Conservation (phyloP, 2,329 filamentous ascomycete genomes). For the Diaporthe citriasiana region DNA sequence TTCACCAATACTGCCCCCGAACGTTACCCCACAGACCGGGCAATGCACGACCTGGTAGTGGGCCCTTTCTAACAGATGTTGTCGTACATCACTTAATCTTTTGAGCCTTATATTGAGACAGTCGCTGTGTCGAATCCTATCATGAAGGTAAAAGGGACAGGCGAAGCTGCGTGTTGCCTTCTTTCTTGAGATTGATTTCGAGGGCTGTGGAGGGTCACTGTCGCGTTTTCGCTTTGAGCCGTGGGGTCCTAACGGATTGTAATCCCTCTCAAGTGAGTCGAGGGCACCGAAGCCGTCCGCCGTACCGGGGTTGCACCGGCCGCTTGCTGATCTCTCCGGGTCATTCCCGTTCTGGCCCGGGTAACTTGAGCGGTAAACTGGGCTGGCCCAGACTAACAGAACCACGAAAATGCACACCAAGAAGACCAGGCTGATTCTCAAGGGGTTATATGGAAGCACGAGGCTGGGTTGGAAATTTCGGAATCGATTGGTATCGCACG, state of each 20-base stretch:
- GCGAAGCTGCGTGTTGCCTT: neutral
- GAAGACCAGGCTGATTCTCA: too few species aligned
- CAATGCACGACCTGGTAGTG: constrained; percentile 13
- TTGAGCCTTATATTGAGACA: neutral
- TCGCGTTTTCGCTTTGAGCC: neutral
- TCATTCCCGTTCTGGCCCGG: constrained; percentile 8
- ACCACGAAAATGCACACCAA: neutral
- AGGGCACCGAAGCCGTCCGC: neutral
- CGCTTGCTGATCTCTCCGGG: neutral
- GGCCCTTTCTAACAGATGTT: constrained; percentile 3
- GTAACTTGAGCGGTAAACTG: neutral
- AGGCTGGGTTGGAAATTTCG: too few species aligned
- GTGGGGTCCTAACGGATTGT: neutral
- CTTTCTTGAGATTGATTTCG: neutral
- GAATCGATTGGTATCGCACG: too few species aligned
- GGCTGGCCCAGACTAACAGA: neutral
- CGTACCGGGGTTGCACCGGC: neutral
- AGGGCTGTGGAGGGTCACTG: neutral
- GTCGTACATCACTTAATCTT: neutral
- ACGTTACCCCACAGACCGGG: neutral
- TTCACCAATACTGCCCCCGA: neutral
- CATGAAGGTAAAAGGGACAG: constrained; percentile 7
- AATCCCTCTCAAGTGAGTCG: neutral
- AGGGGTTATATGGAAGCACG: too few species aligned
- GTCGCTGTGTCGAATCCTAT: neutral